Conservation (phyloP, 345 rosid species). For the Nephelium lappaceum region DNA sequence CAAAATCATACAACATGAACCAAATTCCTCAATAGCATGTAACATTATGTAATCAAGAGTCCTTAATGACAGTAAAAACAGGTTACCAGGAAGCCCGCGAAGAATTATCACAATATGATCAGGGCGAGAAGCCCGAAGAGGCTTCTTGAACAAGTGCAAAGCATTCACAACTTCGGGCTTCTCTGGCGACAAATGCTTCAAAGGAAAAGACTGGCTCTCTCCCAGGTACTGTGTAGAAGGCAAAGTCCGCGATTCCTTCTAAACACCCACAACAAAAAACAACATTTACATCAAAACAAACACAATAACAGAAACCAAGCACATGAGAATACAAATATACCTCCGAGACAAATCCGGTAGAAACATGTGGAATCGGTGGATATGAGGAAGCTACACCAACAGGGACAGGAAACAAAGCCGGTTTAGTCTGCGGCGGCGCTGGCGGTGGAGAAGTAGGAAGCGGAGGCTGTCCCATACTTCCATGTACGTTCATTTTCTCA, state of each 20-base stretch:
- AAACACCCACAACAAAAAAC: conserved; percentile 14
- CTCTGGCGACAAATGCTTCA: conserved; percentile 44
- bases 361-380: conserved; percentile 26
- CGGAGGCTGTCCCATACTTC: conserved; percentile 45
- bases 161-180: conserved; percentile 68
- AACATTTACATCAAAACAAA: neutral
- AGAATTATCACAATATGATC: conserved; percentile 86
- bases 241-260: conserved; percentile 38
- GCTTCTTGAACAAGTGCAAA: conserved; percentile 65
- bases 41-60: neutral
- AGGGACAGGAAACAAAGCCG: conserved; percentile 57
- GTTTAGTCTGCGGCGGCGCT: conserved; percentile 27
- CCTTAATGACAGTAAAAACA: neutral
- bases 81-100: conserved; percentile 87
- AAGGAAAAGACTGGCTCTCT: conserved; percentile 32
- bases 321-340: conserved; percentile 24
- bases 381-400: conserved; percentile 30
- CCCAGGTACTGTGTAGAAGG: conserved; percentile 33
- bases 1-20: neutral
- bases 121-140: conserved; percentile 71
- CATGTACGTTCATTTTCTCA: conserved; percentile 27
- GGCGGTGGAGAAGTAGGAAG: conserved; percentile 75
- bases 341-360: conserved; percentile 34
- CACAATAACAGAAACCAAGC: conserved; percentile 12
- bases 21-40: neutral